These are phyloP conservation scores for Cantharellus anzutake DNA, from an alignment of 768 basidiomycete genomes.

Conservation along the genomic window DNA sequence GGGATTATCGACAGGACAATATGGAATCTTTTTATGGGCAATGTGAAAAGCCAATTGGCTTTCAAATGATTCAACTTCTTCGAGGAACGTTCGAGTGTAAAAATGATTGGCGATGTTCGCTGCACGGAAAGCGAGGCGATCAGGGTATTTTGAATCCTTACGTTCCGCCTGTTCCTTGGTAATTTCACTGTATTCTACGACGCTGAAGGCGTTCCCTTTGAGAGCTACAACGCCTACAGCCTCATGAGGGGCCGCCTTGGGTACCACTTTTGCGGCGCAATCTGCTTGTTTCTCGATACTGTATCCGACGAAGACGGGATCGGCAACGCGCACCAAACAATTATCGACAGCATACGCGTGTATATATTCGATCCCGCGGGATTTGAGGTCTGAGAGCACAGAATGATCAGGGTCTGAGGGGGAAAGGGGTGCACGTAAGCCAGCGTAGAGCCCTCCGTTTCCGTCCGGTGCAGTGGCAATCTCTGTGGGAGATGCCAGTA, in stretches of 20 bases:
- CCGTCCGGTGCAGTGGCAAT: slow-evolving; percentile 96
- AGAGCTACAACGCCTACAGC: slow-evolving; percentile 88
- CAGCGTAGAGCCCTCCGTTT: slow-evolving; percentile 93
- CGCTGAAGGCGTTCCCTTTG: slow-evolving; percentile 66
- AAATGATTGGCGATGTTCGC: slow-evolving; percentile 98
- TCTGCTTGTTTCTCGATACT: slow-evolving; percentile 76
- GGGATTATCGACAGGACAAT: slow-evolving; percentile 23
- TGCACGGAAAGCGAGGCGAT: slow-evolving; percentile 76
- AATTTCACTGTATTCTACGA: slow-evolving; percentile 97
- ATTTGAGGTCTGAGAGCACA: slow-evolving; percentile 66
- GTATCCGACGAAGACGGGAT: slow-evolving; percentile 93
- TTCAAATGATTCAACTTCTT: slow-evolving; percentile 63
- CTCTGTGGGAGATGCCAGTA: slow-evolving; percentile 59
- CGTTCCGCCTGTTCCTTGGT: slow-evolving; percentile 69
- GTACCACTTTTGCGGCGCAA: slow-evolving; percentile 92
- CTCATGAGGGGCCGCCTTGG: slow-evolving; percentile 70
- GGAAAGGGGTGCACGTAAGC: slow-evolving; percentile 60
- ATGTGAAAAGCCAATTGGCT: slow-evolving; percentile 89
- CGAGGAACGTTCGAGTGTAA: slow-evolving; percentile 76
- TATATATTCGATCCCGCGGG: slow-evolving; percentile 65
- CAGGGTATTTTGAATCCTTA: slow-evolving; percentile 37
- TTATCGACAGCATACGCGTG: slow-evolving; percentile 98
- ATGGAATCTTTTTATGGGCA: slow-evolving; percentile 91
- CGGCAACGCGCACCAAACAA: slow-evolving; percentile 92
- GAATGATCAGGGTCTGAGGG: slow-evolving; percentile 37